Base-by-base conservation (phyloP, 2,329 filamentous ascomycete species). In the Ophiostoma sp. region DNA sequence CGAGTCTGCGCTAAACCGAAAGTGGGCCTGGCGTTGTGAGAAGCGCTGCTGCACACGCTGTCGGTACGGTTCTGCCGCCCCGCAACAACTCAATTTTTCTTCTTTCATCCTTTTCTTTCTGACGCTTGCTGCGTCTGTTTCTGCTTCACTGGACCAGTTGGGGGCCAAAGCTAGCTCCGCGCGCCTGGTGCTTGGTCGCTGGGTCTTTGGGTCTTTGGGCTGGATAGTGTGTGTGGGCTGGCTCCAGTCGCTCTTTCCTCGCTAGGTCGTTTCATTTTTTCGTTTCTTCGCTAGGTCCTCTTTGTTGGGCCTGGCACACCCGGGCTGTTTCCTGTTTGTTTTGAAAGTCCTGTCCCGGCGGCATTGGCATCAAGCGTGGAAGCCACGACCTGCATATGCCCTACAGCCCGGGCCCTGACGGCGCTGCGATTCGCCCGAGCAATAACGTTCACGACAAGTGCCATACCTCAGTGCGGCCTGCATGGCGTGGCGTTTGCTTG, bases 1-100 rank as follows among this genome's bases (percentile, higher is more conserved):
- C 66, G 64, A 52, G 63, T 39, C 36, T 59, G 39, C 71, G 52
- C 71, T 73, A 69, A 36, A 48, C 64, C 59, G 25, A 15, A 61
- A 61, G 25, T 17, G 39, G 63, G 52, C 64, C 42, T 48, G 33
- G 7, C 42, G 48, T 19, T 59, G 36, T n/a, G 25, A 12, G 15
- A 55, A 68, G 33, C 25, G 70, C 48, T 55, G 28, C 45, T 45
- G 19, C 42, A 61, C 70, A 63, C 59, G 12, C 33, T 25, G 59
- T 63, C 59, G 59, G 59, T 42, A 64, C 59, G 33, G n/a, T 12
- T 25, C n/a, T 64, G 61, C n/a, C 61, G 59, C 33, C 61, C 45
- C 64, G 64, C 64, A 68, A 68, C 42, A 11, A 68, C 64, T 33
- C 64, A 33, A 36, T 52, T 36, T 28, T 17, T 36, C 50, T 59